A percentile compares a stretch with the other conserved stretches of the same genome.
Conservation (phyloP, 2,329 filamentous ascomycete genomes). For the Aspergillus flavus region DNA sequence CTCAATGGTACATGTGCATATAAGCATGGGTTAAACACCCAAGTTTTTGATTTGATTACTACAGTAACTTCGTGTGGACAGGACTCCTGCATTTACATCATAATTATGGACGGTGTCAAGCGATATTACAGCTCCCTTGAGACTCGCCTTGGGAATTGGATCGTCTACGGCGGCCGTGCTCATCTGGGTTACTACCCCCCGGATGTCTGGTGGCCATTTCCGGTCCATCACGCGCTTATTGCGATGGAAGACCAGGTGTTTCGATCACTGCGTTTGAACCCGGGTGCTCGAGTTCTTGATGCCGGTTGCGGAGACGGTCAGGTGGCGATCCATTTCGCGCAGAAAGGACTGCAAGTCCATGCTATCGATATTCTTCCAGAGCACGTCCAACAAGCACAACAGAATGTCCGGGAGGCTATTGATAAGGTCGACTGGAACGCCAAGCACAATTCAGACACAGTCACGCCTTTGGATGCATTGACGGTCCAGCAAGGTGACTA, state of each 20-base stretch:
- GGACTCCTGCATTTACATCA: too few relatives aligned
- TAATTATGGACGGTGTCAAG: constrained; percentile 7
- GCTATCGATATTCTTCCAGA: constrained; percentile 54
- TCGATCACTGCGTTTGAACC: constrained; percentile 38
- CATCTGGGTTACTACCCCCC: constrained; percentile 53
- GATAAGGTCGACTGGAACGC: not conserved
- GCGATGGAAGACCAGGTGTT: constrained; percentile 56
- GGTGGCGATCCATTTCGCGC: constrained; percentile 53
- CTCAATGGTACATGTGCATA: not conserved
- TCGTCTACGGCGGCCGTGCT: constrained; percentile 48
- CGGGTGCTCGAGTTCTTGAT: constrained; percentile 51
- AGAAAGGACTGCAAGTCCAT: constrained; percentile 43
- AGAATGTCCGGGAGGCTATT: constrained; percentile 2
- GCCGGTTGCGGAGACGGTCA: constrained; percentile 56
- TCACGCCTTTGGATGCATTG: constrained; percentile 26
- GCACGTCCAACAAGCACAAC: constrained; percentile 47
- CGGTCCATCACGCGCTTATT: constrained; percentile 44
- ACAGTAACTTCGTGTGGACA: not conserved
- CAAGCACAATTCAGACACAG: not conserved
- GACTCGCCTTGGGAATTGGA: constrained; percentile 27
- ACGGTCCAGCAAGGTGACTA: constrained; percentile 50
- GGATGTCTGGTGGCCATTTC: constrained; percentile 53
- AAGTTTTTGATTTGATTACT: not conserved
- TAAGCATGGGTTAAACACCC: not conserved
- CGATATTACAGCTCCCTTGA: constrained; percentile 13